These are phyloP conservation scores for Colletotrichum sojae DNA, from an alignment of 2,329 filamentous ascomycete genomes.

Conservation along the genomic window DNA sequence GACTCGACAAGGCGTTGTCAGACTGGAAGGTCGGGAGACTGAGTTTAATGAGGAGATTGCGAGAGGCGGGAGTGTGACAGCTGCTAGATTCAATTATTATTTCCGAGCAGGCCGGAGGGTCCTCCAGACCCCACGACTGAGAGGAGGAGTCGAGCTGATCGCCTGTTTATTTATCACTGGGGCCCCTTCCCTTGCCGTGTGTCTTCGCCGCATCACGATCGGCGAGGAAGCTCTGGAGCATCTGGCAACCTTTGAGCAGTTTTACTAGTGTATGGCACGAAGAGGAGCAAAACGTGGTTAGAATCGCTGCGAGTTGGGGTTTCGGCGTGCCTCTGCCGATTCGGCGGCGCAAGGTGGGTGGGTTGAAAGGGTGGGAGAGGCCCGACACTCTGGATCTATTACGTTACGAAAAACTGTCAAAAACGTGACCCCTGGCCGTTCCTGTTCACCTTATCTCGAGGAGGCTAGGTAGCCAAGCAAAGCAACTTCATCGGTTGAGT, in stretches of 20 bases:
- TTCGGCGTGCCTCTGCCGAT: neutral
- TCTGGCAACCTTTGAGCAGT: neutral
- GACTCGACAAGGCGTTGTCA: neutral
- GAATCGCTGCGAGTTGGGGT: too few species aligned
- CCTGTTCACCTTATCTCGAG: constrained; percentile 16
- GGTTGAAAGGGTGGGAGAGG: neutral
- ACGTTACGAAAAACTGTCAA: constrained; percentile 37
- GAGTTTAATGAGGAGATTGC: neutral
- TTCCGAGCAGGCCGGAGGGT: neutral
- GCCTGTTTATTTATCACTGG: too few species aligned
- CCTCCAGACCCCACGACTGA: neutral
- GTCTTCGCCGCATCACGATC: neutral
- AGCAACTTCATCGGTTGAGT: constrained; percentile 17
- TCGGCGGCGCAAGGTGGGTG: neutral
- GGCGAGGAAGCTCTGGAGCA: neutral
- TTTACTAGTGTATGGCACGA: too few species aligned
- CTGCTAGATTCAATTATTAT: neutral
- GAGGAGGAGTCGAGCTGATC: too few species aligned
- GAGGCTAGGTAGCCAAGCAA: neutral
- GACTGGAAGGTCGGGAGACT: too few species aligned
- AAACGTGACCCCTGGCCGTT: neutral
- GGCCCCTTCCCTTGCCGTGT: neutral
- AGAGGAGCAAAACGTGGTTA: neutral
- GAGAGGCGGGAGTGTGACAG: constrained; percentile 2
- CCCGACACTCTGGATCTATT: constrained; percentile 39